Evolutionary conservation across 352 stramenopile species (phyloP), one percentile per base, ranked within the genome.

Genomic region (Phytophthora constricta): DNA sequence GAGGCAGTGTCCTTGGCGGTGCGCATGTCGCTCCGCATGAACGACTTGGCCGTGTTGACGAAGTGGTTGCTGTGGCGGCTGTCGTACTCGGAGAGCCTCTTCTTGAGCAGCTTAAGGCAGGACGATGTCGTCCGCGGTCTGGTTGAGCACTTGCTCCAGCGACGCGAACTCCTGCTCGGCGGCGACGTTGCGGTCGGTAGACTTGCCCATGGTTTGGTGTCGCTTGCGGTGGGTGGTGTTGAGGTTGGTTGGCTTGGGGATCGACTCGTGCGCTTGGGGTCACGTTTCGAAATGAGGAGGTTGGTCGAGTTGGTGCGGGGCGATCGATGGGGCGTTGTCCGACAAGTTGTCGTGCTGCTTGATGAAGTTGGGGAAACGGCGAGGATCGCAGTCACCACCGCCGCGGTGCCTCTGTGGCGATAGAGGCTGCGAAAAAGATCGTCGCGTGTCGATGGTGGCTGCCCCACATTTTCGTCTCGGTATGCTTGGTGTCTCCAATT

Each of bases 51-150:
- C 41, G 41, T 47, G 41, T 47, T 47, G 41, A 20, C 22, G 41
- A 47, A 47, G 41, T 47, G 41, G 41, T 47, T 47, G 41, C 41
- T 17, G n/a, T 47, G 41, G 13, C 41, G 41, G 9, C 41, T 47
- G 41, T 47, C 41, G 41, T 47, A 47, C 16, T 47, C 41, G 41
- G 41, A 47, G 4, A 47, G 16, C 16, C 19, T 7, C 10, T 47
- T 47, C 41, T 47, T 47, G 41, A 47, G 41, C 14, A 47, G 10
- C 41, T 20, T 22, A 17, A 47, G 41, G 17, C 41, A 47, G 41
- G 10, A 13, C 14, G 41, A 47, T 17, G 10, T 47, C 41, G 16
- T 47, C 41, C 41, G 41, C 14, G 14, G 41, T 47, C 41, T 47
- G 41, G 41, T 47, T 47, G 14, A 47, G 41, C 16, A 23, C 17